Evolutionary conservation across 106 monocot genomes (phyloP), one percentile per base, ranked within the genome.

Genomic region (Allium fistulosum): DNA sequence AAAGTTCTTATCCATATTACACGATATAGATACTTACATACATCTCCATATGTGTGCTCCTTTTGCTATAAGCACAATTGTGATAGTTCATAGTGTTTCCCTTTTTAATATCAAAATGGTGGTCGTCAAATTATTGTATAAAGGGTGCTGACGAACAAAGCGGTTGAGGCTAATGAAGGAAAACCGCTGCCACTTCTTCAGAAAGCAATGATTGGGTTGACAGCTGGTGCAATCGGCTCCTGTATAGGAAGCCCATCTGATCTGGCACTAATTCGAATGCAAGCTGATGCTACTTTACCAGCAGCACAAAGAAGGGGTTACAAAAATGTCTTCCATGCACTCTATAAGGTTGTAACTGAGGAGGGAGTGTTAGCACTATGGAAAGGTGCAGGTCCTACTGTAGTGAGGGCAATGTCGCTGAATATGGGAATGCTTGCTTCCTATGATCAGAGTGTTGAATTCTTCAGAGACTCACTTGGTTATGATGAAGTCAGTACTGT

Each of bases 371-470:
- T 94, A 17, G 80, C 90, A 51, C 80, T 94, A 4, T 94, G 94
- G 94, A 90, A 94, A 68, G 90, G 94, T 62, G 94, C 90, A 17
- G 94, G 87, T 9, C 90, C 90, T 28, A 94, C 90, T 59, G 85
- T 94, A 8, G 90, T 90, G 4, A 73, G 90, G 61, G 94, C 94
- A 46, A 94, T 94, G 94, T 68, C 94, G 45, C 61, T 90, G 14
- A 94, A 94, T 77, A 94, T 90, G 90, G 94, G 94, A 58, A 90
- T 94, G 94, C 90, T 94, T 79, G 94, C 94, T 9, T 90, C 90
- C 4, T 94, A 94, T 72, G 90, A 94, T 72, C 90, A 94, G 77
- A 87, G 84, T 71, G 78, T 94, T 10, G 94, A 94, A 72, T 74
- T 90, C 53, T 90, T 94, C 78, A 90, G 80, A 57, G 94, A 87